phyloP scores from a whole-genome alignment of 2,329 filamentous ascomycete species.

The Aureobasidium melanogenum region DNA sequence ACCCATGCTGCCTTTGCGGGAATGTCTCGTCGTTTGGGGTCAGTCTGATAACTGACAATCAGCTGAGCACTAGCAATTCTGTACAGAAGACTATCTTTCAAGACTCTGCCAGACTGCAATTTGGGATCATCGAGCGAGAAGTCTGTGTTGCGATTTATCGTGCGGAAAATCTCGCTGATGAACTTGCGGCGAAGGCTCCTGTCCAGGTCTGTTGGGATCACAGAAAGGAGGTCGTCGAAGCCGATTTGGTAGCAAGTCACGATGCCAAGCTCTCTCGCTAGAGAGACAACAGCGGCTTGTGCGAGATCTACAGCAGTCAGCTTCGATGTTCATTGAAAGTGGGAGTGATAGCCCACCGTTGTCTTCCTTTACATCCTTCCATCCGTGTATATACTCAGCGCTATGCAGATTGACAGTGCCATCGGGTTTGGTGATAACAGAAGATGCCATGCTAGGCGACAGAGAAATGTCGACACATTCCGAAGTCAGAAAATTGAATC shows the following conservation, averaged over 20 bases:
- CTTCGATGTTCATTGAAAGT: background rate
- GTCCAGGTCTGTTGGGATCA: slow-evolving; percentile 31
- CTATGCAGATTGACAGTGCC: slow-evolving; percentile 32
- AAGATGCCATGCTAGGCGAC: slow-evolving; percentile 40
- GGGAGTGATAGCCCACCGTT: background rate
- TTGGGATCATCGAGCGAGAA: slow-evolving; percentile 68
- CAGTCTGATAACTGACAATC: slow-evolving; percentile 62
- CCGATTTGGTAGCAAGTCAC: slow-evolving; percentile 35
- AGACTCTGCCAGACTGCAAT: slow-evolving; percentile 50
- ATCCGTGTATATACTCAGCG: slow-evolving; percentile 32
- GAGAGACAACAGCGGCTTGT: slow-evolving; percentile 23
- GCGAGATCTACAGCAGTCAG: slow-evolving; percentile 5
- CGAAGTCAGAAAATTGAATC: slow-evolving; percentile 62
- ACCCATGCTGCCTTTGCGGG: slow-evolving; percentile 67
- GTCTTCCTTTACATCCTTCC: slow-evolving; percentile 1
- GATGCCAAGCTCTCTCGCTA: slow-evolving; percentile 26
- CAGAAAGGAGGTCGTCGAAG: slow-evolving; percentile 41
- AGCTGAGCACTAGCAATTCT: slow-evolving; percentile 71
- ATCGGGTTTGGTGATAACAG: slow-evolving; percentile 36
- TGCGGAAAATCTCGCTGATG: slow-evolving; percentile 55
- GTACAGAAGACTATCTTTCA: slow-evolving; percentile 64
- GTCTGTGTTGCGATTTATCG: slow-evolving; percentile 67
- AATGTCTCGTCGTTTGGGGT: slow-evolving; percentile 51
- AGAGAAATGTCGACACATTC: slow-evolving; percentile 36
- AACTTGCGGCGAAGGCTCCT: slow-evolving; percentile 58